These are phyloP conservation scores for Ophiocordyceps camponoti-leonardi DNA, from an alignment of 2,329 filamentous ascomycete species.

Conservation along the genomic window DNA sequence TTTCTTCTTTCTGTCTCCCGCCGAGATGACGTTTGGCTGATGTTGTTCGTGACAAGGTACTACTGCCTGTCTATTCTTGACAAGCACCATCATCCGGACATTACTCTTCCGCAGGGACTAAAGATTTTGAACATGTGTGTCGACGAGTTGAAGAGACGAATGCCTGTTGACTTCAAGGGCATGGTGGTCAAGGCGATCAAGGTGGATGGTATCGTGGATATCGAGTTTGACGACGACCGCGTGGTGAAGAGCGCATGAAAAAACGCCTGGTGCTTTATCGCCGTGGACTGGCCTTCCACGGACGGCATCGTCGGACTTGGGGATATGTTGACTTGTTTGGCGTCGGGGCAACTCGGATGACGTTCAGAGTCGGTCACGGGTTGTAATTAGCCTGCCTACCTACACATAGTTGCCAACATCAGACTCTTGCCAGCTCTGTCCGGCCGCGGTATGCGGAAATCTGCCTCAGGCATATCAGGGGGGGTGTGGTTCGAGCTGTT, in stretches of 20 bases:
- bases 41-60: constrained; percentile 39
- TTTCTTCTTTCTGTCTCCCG: not conserved
- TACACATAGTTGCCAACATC: not conserved
- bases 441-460: too few relatives aligned
- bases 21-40: not conserved
- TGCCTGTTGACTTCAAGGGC: constrained; percentile 98
- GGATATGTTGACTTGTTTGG: not conserved
- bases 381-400: not conserved
- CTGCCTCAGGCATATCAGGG: too few relatives aligned
- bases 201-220: constrained; percentile 76
- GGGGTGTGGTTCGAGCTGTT: too few relatives aligned
- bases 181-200: constrained; percentile 88
- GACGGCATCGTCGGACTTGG: not conserved
- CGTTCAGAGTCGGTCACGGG: not conserved
- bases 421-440: not conserved
- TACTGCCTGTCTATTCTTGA: constrained; percentile 96
- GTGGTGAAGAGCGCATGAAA: constrained; percentile 42
- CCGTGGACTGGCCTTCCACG: not conserved
- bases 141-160: constrained; percentile 87
- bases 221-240: constrained; percentile 72
- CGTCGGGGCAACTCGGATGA: not conserved
- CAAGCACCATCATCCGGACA: constrained; percentile 96
- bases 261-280: not conserved
- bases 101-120: constrained; percentile 73
- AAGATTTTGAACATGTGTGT: constrained; percentile 90